Evolutionary conservation across 164 flowering plant genomes (phyloP), one percentile per base, ranked within the genome.

Genomic region (Taxillus chinensis): DNA sequence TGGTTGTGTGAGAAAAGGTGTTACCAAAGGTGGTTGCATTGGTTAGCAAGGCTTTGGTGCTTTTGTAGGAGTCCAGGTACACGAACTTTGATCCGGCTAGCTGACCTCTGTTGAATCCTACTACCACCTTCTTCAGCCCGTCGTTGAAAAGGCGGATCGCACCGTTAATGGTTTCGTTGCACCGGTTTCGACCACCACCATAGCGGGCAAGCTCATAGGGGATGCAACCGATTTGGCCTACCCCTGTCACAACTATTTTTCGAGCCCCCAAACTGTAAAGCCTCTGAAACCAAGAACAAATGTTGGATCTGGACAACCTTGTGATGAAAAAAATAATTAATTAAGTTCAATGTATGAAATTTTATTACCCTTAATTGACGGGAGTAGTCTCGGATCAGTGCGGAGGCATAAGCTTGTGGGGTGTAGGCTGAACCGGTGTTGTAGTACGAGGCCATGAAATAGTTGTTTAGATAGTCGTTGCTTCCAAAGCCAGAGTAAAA

Each of bases 181-280:
- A 92, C 0, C 74, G 67, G 70, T 75, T 77, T 45, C 68, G 68
- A 43, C 73, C 74, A 0, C 82, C 78, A 14, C 60, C 62, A 41
- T 70, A 75, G 16, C 96, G 71, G 0, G 96, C 96, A 7, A 92
- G 74, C 73, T 92, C 72, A 62, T 87, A 92, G 0, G 96, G 98
- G 51, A 89, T 92, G 84, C 98, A 92, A 1, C 98, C 98, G 4
- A 92, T 86, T 66, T 77, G 83, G 0, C 96, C 98, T 2, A 92
- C 80, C 0, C 67, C 85, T 0, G 86, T 72, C 14, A 92, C 95
- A 0, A 79, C 75, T 73, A 87, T 82, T 72, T 87, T 92, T 0
- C 96, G 77, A 11, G 91, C 96, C 41, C 98, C 98, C 66, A 82
- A 52, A 15, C 67, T 39, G 60, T 89, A 82, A 27, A 92, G 63